Evolutionary conservation across 805 yeast genomes (phyloP), one percentile per base, ranked within the genome.

Genomic region (Candida succiphila): DNA sequence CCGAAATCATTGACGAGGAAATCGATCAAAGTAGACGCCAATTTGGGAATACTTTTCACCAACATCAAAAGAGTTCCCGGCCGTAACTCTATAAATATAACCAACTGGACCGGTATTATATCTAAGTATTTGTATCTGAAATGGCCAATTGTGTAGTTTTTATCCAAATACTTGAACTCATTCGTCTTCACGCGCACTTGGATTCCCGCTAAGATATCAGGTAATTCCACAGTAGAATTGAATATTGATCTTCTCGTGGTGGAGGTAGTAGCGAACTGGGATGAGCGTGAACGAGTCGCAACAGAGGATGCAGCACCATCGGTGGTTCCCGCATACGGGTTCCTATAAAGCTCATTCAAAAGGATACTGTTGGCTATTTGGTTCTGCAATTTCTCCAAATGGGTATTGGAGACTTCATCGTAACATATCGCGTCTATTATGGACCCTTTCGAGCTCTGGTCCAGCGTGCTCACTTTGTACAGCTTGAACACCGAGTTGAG

Each of bases 121-220:
- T 42, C 44, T 15, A 49, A 43, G 23, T 52, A 34, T 31, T 48
- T 48, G 41, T 46, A 54, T 33, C 59, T 40, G 26, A 55, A 46
- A 35, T 51, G 52, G 1, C 60, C 59, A 12, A 49, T 39, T 17
- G 34, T 35, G 17, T 45, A 21, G 5, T 30, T 25, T n/a, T 30
- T 30, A 1, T 25, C 32, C 2, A 30, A 25, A 15, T 25, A 37
- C 10, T 37, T 37, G 7, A 46, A 17, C 10, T 44, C 43, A 27
- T 39, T 38, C 16, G 48, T 50, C 30, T 49, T 51, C n/a, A 46
- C 39, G 32, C 41, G 44, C 10, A 51, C 35, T 27, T 47, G 46
- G 13, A 55, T 24, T 25, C 42, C 30, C 16, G 37, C 37, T 13
- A 42, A 29, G 9, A 54, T 40, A 6, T 46, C 51, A 17, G 17